Evolutionary conservation across 306 rosid genomes (phyloP).

Genomic region (Corylus americana): DNA sequence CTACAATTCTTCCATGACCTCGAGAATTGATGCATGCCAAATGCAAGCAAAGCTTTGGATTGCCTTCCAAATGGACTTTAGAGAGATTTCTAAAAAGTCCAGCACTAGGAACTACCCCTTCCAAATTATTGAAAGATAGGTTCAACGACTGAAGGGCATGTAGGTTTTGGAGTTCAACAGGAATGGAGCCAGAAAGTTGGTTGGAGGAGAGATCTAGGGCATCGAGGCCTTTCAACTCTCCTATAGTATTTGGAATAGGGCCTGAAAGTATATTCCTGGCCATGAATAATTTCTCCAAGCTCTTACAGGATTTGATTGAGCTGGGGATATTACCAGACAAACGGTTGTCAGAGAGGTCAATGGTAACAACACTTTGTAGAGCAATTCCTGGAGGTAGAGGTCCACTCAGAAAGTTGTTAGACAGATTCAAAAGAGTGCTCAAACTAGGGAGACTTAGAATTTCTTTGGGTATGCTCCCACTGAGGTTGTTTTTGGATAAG

Average conservation of each 20-base stretch:
- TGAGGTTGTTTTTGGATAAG: constrained; percentile 62
- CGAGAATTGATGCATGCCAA: constrained; percentile 28
- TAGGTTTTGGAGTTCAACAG: constrained; percentile 48
- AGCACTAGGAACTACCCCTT: constrained; percentile 57
- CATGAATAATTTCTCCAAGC: constrained; percentile 57
- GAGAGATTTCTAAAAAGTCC: constrained; percentile 53
- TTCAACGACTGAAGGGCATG: constrained; percentile 46
- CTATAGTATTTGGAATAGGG: constrained; percentile 52
- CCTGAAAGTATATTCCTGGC: constrained; percentile 60
- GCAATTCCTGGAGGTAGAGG: constrained; percentile 58
- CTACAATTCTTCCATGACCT: constrained; percentile 25
- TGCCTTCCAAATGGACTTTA: constrained; percentile 59
- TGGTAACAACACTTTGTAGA: constrained; percentile 30
- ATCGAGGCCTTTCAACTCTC: constrained; percentile 54
- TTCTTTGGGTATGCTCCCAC: constrained; percentile 59
- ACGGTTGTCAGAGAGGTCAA: constrained; percentile 61
- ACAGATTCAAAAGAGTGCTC: constrained; percentile 55
- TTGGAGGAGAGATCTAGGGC: constrained; percentile 69
- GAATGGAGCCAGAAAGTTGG: constrained; percentile 69
- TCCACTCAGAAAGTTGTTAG: constrained; percentile 59
- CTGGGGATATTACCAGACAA: constrained; percentile 54
- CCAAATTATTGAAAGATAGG: constrained; percentile 62
- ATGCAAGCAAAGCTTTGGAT: constrained; percentile 50
- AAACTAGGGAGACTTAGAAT: constrained; percentile 52
- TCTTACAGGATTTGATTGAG: constrained; percentile 53